phyloP scores from a whole-genome alignment of 2,329 filamentous ascomycete genomes.

The Paecilomyces dactylethromorphus region DNA sequence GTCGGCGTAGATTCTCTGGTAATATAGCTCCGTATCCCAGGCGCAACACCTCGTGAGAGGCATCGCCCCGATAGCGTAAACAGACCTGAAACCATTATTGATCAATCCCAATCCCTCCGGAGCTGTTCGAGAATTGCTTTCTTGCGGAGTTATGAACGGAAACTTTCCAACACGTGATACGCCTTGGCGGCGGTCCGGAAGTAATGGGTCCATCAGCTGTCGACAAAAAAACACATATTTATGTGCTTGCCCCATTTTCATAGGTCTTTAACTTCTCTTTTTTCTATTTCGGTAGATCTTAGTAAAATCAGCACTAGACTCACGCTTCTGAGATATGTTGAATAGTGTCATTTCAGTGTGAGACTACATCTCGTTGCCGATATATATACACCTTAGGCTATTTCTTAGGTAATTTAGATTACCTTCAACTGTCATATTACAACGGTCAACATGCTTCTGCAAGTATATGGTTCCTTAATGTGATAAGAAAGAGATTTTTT shows the following conservation, averaged over 20 bases:
- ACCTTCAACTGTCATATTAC: too few relatives aligned
- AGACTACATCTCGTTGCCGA: too few relatives aligned
- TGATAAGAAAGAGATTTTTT: too few relatives aligned
- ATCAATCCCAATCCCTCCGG: constrained; percentile 1
- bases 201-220: not conserved
- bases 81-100: constrained; percentile 23
- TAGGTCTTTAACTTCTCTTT: not conserved
- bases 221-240: not conserved
- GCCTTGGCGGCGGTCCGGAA: constrained; percentile 3
- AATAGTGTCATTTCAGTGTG: too few relatives aligned
- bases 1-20: constrained; percentile 12
- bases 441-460: too few relatives aligned
- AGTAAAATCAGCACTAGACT: not conserved
- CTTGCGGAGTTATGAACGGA: not conserved
- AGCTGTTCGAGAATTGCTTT: not conserved
- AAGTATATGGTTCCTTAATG: too few relatives aligned
- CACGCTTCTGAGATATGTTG: too few relatives aligned
- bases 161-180: constrained; percentile 13
- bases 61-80: constrained; percentile 18
- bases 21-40: constrained; percentile 8
- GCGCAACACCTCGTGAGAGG: constrained; percentile 7
- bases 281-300: not conserved
- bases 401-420: too few relatives aligned
- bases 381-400: too few relatives aligned
- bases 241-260: not conserved